Conservation (phyloP, 352 stramenopile species). For the Phytopythium kandeliae region DNA sequence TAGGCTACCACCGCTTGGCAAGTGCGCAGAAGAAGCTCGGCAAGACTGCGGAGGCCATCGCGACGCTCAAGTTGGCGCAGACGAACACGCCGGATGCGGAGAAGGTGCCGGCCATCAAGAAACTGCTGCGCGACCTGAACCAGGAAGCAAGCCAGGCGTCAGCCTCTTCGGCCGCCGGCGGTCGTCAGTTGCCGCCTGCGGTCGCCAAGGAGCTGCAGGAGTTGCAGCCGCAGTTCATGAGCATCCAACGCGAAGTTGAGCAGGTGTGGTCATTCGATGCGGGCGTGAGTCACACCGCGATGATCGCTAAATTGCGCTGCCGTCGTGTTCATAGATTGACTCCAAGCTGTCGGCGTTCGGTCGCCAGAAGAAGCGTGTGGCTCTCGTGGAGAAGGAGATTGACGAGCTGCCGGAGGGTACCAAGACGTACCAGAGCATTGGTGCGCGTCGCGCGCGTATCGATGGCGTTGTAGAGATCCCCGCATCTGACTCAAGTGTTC, state of each 20-base stretch:
- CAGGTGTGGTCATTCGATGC: slow-evolving; percentile 15
- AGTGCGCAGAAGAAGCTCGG: slow-evolving; percentile 78
- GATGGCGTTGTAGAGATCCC: too few relatives aligned
- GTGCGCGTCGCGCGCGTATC: too few relatives aligned
- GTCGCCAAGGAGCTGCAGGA: slow-evolving; percentile 79
- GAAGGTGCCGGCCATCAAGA: slow-evolving; percentile 73
- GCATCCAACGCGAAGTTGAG: slow-evolving; percentile 71
- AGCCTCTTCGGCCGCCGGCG: slow-evolving; percentile 8
- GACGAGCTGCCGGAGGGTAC: slow-evolving; percentile 48
- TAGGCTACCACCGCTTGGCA: slow-evolving; percentile 63
- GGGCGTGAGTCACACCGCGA: background rate
- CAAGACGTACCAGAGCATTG: slow-evolving; percentile 71
- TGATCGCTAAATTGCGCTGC: background rate
- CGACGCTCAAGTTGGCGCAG: slow-evolving; percentile 45
- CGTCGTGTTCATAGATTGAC: slow-evolving; percentile 35
- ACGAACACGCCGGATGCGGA: slow-evolving; percentile 23
- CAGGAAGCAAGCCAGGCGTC: slow-evolving; percentile 29
- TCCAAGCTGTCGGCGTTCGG: slow-evolving; percentile 49
- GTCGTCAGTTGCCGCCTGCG: slow-evolving; percentile 43
- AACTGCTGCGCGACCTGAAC: slow-evolving; percentile 64
- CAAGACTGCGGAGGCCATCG: slow-evolving; percentile 60
- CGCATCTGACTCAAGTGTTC: background rate
- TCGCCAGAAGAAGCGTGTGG: slow-evolving; percentile 73
- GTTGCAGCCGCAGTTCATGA: slow-evolving; percentile 73
- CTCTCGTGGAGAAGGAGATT: slow-evolving; percentile 69